phyloP scores from a whole-genome alignment of 768 basidiomycete genomes.

The Clavulina sp. region DNA sequence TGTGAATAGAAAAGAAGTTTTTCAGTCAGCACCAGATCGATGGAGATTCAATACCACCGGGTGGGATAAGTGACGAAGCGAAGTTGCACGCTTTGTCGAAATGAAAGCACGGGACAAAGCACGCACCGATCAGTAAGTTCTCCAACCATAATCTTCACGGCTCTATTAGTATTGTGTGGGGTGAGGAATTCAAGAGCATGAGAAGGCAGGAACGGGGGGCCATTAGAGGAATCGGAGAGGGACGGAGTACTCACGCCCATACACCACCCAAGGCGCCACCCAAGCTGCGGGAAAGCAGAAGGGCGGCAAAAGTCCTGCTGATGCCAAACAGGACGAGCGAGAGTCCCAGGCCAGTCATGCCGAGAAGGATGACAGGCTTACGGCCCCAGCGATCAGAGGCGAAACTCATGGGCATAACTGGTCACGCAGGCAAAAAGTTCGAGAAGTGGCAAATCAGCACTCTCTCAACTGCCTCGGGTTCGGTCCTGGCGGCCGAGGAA shows the following conservation, averaged over 20 bases:
- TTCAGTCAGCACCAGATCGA: background rate
- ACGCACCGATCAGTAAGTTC: constrained; percentile 1
- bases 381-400: constrained; percentile 12
- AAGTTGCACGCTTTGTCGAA: no score
- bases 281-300: constrained; percentile 7
- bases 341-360: constrained; percentile 9
- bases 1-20: background rate
- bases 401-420: background rate
- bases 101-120: background rate
- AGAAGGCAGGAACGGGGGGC: no score
- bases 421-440: background rate
- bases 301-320: constrained; percentile 7
- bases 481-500: no score
- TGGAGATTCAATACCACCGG: no score
- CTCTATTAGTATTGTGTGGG: no score
- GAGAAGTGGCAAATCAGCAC: no score
- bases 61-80: no score
- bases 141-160: constrained; percentile 1
- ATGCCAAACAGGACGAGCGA: constrained; percentile 12
- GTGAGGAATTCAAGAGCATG: no score
- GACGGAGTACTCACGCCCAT: background rate
- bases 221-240: background rate
- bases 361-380: constrained; percentile 13
- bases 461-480: no score
- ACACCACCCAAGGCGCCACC: background rate